These are phyloP conservation scores for Vaccinium darrowii DNA, from an alignment of 148 eudicot genomes.

Conservation along the genomic window DNA sequence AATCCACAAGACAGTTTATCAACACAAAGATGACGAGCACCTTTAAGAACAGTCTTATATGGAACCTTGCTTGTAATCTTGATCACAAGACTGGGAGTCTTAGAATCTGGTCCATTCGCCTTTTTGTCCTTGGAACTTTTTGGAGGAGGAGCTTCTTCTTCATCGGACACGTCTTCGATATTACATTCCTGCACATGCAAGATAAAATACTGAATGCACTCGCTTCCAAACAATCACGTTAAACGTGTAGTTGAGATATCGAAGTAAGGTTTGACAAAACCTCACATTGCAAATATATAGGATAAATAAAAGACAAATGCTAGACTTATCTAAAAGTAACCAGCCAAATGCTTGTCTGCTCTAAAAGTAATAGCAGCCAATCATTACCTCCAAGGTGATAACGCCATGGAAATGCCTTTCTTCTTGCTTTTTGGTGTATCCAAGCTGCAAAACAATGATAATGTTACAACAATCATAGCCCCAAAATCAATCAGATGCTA, in stretches of 20 bases:
- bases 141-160: conserved; percentile 65
- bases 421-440: conserved; percentile 96
- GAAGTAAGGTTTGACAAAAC: neutral
- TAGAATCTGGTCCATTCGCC: conserved; percentile 77
- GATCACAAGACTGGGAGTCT: conserved; percentile 66
- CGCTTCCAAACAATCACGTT: neutral
- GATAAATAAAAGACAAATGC: neutral
- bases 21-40: conserved; percentile 28
- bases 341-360: neutral
- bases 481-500: neutral
- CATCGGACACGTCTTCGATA: conserved; percentile 87
- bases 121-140: conserved; percentile 93
- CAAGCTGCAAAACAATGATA: conserved; percentile 62
- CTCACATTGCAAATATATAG: neutral
- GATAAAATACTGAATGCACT: conserved; percentile 8
- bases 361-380: neutral
- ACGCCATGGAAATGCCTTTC: conserved; percentile 95
- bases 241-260: neutral
- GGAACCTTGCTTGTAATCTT: conserved; percentile 89
- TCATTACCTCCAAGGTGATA: conserved; percentile 85
- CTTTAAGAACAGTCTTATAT: conserved; percentile 95
- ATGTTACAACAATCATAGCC: neutral
- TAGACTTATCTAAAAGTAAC: neutral
- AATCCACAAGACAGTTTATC: neutral
- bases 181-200: conserved; percentile 65